Conservation (phyloP, 495 filamentous ascomycete species). For the Penicillium psychrofluorescens region DNA sequence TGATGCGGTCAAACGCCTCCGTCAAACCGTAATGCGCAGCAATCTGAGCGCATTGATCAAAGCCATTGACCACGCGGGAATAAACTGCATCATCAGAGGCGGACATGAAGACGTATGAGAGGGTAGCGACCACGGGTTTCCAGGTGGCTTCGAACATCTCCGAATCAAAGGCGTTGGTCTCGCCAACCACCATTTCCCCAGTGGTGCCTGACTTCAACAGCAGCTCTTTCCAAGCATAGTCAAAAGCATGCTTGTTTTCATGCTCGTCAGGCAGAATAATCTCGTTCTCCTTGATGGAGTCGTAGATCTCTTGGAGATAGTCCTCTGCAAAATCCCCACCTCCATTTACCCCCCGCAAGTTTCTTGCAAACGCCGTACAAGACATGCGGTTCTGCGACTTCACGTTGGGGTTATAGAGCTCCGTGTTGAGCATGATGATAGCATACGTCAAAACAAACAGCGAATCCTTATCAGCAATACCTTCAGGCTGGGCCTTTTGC, state of each 20-base stretch:
- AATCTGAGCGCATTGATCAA: slow-evolving; percentile 93
- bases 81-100: slow-evolving; percentile 97
- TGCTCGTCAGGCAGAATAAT: slow-evolving; percentile 98
- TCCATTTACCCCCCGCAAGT: slow-evolving; percentile 81
- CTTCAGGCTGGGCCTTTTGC: slow-evolving; percentile 58
- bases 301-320: slow-evolving; percentile 82
- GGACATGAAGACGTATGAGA: slow-evolving; percentile 98
- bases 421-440: slow-evolving; percentile 93
- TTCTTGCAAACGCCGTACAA: slow-evolving; percentile 69
- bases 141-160: slow-evolving; percentile 97
- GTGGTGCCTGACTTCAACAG: slow-evolving; percentile 75
- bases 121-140: slow-evolving; percentile 87
- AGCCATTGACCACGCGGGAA: slow-evolving; percentile 83
- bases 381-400: slow-evolving; percentile 79
- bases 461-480: slow-evolving; percentile 83
- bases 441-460: slow-evolving; percentile 88
- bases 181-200: slow-evolving; percentile 66
- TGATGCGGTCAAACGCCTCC: slow-evolving; percentile 84
- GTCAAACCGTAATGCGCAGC: slow-evolving; percentile 77
- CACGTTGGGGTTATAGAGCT: slow-evolving; percentile 89
- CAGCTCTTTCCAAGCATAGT: slow-evolving; percentile 94
- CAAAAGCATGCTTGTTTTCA: slow-evolving; percentile 91
- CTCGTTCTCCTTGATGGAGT: slow-evolving; percentile 85
- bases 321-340: slow-evolving; percentile 78
- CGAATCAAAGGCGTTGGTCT: slow-evolving; percentile 92